phyloP scores from a whole-genome alignment of 2,329 filamentous ascomycete species.

The Fusarium sp. region DNA sequence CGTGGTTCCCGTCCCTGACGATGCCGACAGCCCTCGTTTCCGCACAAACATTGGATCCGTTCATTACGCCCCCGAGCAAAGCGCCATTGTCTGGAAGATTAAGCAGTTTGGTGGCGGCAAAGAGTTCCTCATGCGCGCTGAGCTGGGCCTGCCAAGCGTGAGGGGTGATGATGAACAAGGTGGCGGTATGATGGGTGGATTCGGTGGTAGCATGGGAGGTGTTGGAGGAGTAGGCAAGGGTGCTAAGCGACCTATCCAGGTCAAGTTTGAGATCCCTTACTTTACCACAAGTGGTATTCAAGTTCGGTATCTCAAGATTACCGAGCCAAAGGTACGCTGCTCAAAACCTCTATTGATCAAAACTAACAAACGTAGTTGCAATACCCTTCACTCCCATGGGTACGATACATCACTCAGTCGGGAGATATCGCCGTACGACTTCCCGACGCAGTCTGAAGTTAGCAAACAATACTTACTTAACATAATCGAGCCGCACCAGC shows the following conservation, averaged over 20 bases:
- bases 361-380: constrained; percentile 73
- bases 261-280: constrained; percentile 99
- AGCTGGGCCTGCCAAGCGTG: constrained; percentile 92
- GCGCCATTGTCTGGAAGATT: constrained; percentile 99
- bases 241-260: constrained; percentile 92
- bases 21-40: constrained; percentile 95
- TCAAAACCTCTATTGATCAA: neutral
- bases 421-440: constrained; percentile 95
- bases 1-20: constrained; percentile 94
- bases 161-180: constrained; percentile 95
- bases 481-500: constrained; percentile 26
- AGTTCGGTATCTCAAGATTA: constrained; percentile 98
- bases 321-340: constrained; percentile 90
- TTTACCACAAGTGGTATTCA: constrained; percentile 99
- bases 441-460: constrained; percentile 81
- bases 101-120: constrained; percentile 99
- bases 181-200: constrained; percentile 97
- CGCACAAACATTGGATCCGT: constrained; percentile 97
- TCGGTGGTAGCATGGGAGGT: constrained; percentile 96
- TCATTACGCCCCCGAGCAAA: constrained; percentile 97
- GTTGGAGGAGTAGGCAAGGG: constrained; percentile 82
- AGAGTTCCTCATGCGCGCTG: constrained; percentile 98
- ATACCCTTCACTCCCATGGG: constrained; percentile 98
- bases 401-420: constrained; percentile 97
- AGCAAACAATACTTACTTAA: constrained; percentile 28